A percentile compares a stretch with the other conserved stretches of the same genome.
phyloP scores from a whole-genome alignment of 306 rosid species.

The Sphenostylis stenocarpa region DNA sequence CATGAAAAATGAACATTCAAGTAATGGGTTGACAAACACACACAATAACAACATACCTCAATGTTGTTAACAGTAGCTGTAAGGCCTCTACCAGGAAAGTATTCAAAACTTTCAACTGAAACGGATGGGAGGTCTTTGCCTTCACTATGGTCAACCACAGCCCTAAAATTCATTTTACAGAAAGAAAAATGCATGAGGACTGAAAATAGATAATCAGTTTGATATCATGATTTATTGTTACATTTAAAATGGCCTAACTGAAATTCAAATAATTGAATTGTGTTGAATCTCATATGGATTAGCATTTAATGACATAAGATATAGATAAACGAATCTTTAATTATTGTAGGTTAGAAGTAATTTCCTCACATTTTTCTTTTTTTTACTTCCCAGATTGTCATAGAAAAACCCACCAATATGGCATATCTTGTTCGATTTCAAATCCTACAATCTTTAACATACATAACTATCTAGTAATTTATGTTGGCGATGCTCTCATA shows the following conservation, averaged over 20 bases:
- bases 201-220: conserved; percentile 25
- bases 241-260: conserved; percentile 21
- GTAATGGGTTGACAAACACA: not conserved
- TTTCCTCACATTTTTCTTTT: not conserved
- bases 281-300: not conserved
- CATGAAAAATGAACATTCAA: conserved; percentile 17
- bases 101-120: conserved; percentile 89
- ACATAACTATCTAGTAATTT: not conserved
- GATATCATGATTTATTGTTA: conserved; percentile 18
- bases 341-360: not conserved
- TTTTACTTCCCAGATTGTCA: not conserved
- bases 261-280: conserved; percentile 20
- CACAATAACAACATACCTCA: conserved; percentile 50
- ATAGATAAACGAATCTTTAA: not conserved
- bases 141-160: conserved; percentile 93
- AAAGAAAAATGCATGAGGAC: not conserved
- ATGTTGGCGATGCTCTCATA: not conserved
- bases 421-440: not conserved
- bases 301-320: not conserved
- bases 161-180: conserved; percentile 59
- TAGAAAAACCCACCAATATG: too few relatives aligned
- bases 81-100: conserved; percentile 97
- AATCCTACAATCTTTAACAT: not conserved
- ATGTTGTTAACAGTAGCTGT: conserved; percentile 75
- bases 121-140: conserved; percentile 95